phyloP scores from a whole-genome alignment of 306 rosid genomes.

The Hippophae rhamnoides region DNA sequence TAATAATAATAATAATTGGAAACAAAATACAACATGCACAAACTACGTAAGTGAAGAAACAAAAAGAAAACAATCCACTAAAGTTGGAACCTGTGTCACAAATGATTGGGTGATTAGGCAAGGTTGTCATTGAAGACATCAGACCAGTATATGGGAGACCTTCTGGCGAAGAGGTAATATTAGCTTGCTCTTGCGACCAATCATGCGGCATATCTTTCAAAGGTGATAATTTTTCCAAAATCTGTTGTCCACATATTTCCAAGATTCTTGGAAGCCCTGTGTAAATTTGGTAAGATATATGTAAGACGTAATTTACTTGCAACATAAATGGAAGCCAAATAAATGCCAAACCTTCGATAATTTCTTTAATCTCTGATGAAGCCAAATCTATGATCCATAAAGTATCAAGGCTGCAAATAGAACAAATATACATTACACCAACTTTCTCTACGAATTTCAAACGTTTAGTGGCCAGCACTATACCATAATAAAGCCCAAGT shows the following conservation, averaged over 20 bases:
- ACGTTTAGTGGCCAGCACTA: too few relatives aligned
- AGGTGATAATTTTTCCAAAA: slow-evolving; percentile 41
- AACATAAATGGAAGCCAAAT: slow-evolving; percentile 11
- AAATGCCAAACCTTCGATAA: slow-evolving; percentile 45
- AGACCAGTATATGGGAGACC: slow-evolving; percentile 46
- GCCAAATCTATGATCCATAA: slow-evolving; percentile 64
- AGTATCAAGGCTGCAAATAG: slow-evolving; percentile 51
- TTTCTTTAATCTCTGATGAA: slow-evolving; percentile 43
- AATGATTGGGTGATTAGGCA: slow-evolving; percentile 49
- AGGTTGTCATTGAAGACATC: slow-evolving; percentile 51
- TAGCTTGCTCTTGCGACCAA: slow-evolving; percentile 40
- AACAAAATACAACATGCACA: slow-evolving; percentile 6
- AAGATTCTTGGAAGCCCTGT: slow-evolving; percentile 45
- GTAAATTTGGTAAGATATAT: slow-evolving; percentile 9
- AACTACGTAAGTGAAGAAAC: slow-evolving; percentile 10
- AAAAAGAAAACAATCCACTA: slow-evolving; percentile 2
- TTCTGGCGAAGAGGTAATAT: slow-evolving; percentile 24
- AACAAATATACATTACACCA: too few relatives aligned
- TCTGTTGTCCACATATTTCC: slow-evolving; percentile 45
- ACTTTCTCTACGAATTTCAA: too few relatives aligned
- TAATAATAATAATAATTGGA: slow-evolving; percentile 15
- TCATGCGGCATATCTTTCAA: slow-evolving; percentile 44
- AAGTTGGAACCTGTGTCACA: slow-evolving; percentile 58
- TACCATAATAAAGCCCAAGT: too few relatives aligned
- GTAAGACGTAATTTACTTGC: slow-evolving; percentile 18